Evolutionary conservation across 2,329 filamentous ascomycete species (phyloP).

Genomic region (Cordyceps tenuipes): DNA sequence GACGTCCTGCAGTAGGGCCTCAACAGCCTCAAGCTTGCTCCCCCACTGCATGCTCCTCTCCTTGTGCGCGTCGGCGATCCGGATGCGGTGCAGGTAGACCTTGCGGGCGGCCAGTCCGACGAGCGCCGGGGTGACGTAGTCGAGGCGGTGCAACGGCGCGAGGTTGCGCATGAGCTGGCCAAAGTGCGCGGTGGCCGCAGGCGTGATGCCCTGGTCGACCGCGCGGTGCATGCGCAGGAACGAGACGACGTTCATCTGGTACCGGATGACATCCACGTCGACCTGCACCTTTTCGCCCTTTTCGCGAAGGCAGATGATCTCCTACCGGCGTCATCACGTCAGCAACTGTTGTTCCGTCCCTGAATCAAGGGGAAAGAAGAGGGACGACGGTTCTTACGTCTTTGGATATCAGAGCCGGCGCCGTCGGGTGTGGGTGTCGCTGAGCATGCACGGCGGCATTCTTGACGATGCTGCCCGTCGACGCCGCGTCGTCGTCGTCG

Average conservation of each 20-base stretch:
- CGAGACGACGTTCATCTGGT: conserved; percentile 78
- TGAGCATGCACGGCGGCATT: conserved; percentile 17
- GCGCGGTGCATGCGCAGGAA: conserved; percentile 85
- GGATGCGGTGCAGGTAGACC: conserved; percentile 77
- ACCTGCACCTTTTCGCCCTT: conserved; percentile 51
- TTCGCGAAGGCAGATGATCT: conserved; percentile 53
- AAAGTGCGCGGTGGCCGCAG: conserved; percentile 71
- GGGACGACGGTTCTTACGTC: conserved; percentile 26
- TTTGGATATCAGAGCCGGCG: conserved; percentile 31
- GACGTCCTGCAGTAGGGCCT: conserved; percentile 53
- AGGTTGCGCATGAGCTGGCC: conserved; percentile 61
- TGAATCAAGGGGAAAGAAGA: not conserved
- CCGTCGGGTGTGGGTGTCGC: conserved; percentile 13
- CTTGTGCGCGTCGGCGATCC: conserved; percentile 57
- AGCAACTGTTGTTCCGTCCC: not conserved
- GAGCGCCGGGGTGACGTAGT: conserved; percentile 76
- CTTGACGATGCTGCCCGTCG: conserved; percentile 39
- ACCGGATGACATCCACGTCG: conserved; percentile 70
- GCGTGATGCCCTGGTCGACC: conserved; percentile 68
- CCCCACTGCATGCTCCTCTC: conserved; percentile 94
- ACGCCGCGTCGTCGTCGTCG: conserved; percentile 27
- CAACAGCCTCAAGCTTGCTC: conserved; percentile 64
- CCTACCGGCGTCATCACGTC: conserved; percentile 22
- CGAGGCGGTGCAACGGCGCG: conserved; percentile 70
- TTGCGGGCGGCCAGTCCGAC: conserved; percentile 77